A percentile compares a stretch with the other conserved stretches of the same genome.
Evolutionary conservation across 2,329 filamentous ascomycete species (phyloP).

Genomic region (Chalara sp.): DNA sequence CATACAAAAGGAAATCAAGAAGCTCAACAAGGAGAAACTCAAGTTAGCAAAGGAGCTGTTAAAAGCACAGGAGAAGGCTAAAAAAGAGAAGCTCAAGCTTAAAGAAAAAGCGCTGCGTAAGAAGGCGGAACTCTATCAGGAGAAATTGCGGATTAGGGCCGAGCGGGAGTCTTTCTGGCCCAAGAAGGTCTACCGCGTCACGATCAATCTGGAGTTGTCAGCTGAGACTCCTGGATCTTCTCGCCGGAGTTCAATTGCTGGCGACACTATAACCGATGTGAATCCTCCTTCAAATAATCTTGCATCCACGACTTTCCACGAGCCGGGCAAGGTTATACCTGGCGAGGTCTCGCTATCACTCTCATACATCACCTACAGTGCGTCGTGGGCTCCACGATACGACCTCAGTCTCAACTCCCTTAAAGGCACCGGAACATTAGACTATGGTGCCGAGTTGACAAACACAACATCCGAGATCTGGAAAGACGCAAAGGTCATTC

Average conservation of each 20-base stretch:
- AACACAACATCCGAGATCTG: constrained; percentile 44
- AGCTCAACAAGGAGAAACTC: constrained; percentile 28
- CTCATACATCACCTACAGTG: constrained; percentile 28
- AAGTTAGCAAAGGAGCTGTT: constrained; percentile 18
- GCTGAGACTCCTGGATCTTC: constrained; percentile 38
- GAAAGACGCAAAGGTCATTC: constrained; percentile 34
- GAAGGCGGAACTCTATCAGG: constrained; percentile 31
- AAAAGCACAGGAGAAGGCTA: constrained; percentile 29
- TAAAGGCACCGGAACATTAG: constrained; percentile 28
- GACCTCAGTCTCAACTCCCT: constrained; percentile 37
- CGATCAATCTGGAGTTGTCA: constrained; percentile 43
- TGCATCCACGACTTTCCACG: constrained; percentile 17
- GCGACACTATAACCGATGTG: constrained; percentile 8
- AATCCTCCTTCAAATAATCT: constrained; percentile 10
- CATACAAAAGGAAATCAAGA: constrained; percentile 27
- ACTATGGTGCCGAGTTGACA: constrained; percentile 46
- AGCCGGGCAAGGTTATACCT: constrained; percentile 11
- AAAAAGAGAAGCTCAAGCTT: constrained; percentile 31
- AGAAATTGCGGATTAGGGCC: constrained; percentile 36
- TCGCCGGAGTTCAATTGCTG: constrained; percentile 38
- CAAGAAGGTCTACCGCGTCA: constrained; percentile 40
- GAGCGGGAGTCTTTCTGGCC: constrained; percentile 45
- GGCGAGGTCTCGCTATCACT: constrained; percentile 23
- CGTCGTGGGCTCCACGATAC: constrained; percentile 41
- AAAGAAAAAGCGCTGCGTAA: constrained; percentile 30